These are phyloP conservation scores for Bimuria novae-zelandiae DNA, from an alignment of 2,329 filamentous ascomycete genomes.

Conservation along the genomic window DNA sequence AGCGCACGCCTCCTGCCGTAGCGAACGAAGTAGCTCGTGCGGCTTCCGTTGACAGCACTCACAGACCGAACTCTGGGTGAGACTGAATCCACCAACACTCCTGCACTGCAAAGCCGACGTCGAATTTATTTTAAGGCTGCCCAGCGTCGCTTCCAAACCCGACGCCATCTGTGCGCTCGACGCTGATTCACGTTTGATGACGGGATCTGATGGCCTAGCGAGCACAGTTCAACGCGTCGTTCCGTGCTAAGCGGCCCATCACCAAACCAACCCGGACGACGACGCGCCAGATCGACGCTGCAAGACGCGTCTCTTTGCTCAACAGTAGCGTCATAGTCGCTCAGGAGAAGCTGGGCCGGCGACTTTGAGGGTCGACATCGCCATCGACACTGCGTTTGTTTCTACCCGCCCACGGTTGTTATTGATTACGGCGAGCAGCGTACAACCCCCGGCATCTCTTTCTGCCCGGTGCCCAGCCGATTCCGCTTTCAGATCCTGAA, in stretches of 20 bases:
- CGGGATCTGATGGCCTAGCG: conserved; percentile 12
- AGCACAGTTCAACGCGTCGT: conserved; percentile 10
- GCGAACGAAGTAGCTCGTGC: background rate
- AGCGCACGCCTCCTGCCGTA: background rate
- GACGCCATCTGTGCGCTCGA: conserved; percentile 6
- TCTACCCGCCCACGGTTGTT: conserved; percentile 23
- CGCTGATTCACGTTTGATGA: conserved; percentile 14
- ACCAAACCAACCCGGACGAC: background rate
- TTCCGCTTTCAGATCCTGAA: conserved; percentile 14
- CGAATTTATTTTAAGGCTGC: conserved; percentile 8
- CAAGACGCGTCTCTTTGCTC: background rate
- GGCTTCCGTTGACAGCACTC: background rate
- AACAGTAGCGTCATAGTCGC: background rate
- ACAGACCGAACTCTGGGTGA: background rate
- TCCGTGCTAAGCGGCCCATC: background rate
- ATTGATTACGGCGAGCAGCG: conserved; percentile 23
- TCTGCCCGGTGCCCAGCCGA: conserved; percentile 19
- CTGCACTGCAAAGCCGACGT: background rate
- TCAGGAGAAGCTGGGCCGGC: background rate
- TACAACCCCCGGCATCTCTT: conserved; percentile 18
- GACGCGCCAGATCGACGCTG: conserved; percentile 8
- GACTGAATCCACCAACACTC: conserved; percentile 1
- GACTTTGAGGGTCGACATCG: background rate
- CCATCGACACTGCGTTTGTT: background rate
- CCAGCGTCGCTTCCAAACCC: conserved; percentile 9